Evolutionary conservation across 208 protist genomes (phyloP).

Genomic region (Crithidia brevicula): DNA sequence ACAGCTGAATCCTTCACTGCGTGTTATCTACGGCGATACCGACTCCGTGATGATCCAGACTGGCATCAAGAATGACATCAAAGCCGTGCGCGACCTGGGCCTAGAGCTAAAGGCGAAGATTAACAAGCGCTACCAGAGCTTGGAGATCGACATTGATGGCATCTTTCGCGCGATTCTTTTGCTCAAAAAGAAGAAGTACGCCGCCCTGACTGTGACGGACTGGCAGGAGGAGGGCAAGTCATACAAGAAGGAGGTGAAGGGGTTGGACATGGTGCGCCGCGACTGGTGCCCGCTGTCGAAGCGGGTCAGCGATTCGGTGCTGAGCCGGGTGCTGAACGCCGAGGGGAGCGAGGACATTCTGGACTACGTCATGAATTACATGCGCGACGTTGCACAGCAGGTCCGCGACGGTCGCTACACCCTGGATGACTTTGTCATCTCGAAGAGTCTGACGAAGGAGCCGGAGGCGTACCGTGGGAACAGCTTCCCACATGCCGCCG

Average conservation of each 20-base stretch:
- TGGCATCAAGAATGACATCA: constrained; percentile 86
- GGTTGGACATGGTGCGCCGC: constrained; percentile 99
- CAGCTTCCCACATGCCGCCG: constrained; percentile 94
- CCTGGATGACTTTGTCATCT: constrained; percentile 97
- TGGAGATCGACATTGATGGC: constrained; percentile 99
- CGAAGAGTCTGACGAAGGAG: constrained; percentile 97
- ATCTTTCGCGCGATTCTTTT: constrained; percentile 99
- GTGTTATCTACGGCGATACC: constrained; percentile 99
- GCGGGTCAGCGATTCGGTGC: constrained; percentile 90
- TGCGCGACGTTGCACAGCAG: constrained; percentile 79
- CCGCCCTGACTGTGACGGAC: constrained; percentile 83
- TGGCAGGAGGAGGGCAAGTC: constrained; percentile 69
- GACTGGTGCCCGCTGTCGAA: constrained; percentile 99
- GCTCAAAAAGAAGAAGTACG: constrained; percentile 96
- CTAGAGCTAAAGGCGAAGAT: constrained; percentile 94
- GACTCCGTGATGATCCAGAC: constrained; percentile 99
- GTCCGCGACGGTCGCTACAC: constrained; percentile 74
- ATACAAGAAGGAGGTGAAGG: constrained; percentile 96
- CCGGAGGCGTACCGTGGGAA: constrained; percentile 96
- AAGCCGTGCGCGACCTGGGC: constrained; percentile 90
- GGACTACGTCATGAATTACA: constrained; percentile 93
- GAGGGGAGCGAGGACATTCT: constrained; percentile 87
- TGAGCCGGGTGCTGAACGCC: constrained; percentile 94
- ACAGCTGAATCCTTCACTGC: constrained; percentile 83
- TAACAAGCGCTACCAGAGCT: constrained; percentile 96